Base-by-base conservation (phyloP, 2,329 filamentous ascomycete genomes). In the Claviceps cyperi region DNA sequence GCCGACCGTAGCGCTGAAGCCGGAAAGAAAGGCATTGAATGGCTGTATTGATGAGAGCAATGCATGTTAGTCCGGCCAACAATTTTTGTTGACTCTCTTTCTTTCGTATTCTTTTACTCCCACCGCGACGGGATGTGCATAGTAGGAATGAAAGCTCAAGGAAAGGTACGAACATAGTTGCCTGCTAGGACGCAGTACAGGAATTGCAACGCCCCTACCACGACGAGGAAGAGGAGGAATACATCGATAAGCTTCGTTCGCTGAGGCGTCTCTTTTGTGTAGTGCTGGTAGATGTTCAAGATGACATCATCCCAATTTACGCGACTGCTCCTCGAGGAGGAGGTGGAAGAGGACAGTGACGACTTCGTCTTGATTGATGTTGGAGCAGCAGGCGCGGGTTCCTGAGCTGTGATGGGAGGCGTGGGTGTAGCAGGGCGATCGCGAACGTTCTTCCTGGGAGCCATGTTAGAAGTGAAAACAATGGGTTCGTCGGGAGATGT, bases 11-110 rank as follows among this genome's bases (percentile, higher is more conserved):
- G 91, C 88, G 54, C 81, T 83, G 73, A 98, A 98, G 46, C 92
- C 94, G 35, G 90, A 87, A 35, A 98, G 80, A 73, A 98, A 98
- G 56, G 94, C 92, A 67, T 98, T 98, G 76, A 98, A 98, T 9
- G 92, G 92, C 91, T 97, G 52, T 7, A 17, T 37, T 21, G 17
- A 17, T 17, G 4, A 11, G 13, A 9, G 19, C 9, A 37, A 32
- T n/a, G 46, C 9, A 2, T 2, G 48, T 61, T 53, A 65, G 58
- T 36, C 51, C 5, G 14, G 14, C 28, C 9, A 32, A 8, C 6
- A 22, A 24, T 47, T 21, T 21, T 7, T 17, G 15, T 8, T 8
- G 35, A 44, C 53, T 28, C 13, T 7, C 8, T 19, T 40, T 19
- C 4, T 21, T 21, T 19, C 15, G 11, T 11, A 21, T 22, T 15